Percentiles rank a stretch among this genome's conserved stretches.
phyloP scores from a whole-genome alignment of 225 moss, liverwort and hornwort genomes.

The Physcomitrium patens region DNA sequence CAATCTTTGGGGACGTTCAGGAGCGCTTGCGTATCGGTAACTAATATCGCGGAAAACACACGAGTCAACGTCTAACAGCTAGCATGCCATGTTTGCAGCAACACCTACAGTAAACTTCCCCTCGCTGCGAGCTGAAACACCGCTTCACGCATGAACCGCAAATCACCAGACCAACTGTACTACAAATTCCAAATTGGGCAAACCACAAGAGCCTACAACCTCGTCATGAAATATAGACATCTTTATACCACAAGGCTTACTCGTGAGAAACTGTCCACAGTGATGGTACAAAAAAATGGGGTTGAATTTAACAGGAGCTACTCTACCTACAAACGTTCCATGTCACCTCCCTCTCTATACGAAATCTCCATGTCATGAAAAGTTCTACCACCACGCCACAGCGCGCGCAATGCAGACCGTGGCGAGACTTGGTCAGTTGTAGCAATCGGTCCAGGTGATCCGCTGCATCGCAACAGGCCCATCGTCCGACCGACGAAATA shows the following conservation, averaged over 20 bases:
- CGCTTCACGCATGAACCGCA: too few species aligned
- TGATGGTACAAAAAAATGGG: conserved; percentile 73
- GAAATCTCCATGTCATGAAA: conserved; percentile 48
- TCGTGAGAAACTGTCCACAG: conserved; percentile 27
- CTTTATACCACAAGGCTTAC: conserved; percentile 40
- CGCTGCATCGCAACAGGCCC: conserved; percentile 29
- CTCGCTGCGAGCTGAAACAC: too few species aligned
- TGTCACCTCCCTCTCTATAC: conserved; percentile 33
- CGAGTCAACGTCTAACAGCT: too few species aligned
- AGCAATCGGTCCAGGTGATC: conserved; percentile 37
- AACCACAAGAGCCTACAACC: neutral
- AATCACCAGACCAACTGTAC: too few species aligned
- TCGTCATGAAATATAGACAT: conserved; percentile 48
- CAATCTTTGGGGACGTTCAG: too few species aligned
- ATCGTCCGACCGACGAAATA: conserved; percentile 43
- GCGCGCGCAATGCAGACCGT: conserved; percentile 22
- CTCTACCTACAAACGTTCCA: conserved; percentile 50
- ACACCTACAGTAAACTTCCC: too few species aligned
- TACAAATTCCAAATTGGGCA: neutral
- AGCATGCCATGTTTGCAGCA: too few species aligned
- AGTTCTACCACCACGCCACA: conserved; percentile 43
- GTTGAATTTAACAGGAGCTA: conserved; percentile 58
- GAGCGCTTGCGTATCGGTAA: too few species aligned
- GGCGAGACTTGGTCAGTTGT: conserved; percentile 40
- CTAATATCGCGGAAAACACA: too few species aligned